Conservation (phyloP, 495 filamentous ascomycete genomes). For the Tuber magnatum region DNA sequence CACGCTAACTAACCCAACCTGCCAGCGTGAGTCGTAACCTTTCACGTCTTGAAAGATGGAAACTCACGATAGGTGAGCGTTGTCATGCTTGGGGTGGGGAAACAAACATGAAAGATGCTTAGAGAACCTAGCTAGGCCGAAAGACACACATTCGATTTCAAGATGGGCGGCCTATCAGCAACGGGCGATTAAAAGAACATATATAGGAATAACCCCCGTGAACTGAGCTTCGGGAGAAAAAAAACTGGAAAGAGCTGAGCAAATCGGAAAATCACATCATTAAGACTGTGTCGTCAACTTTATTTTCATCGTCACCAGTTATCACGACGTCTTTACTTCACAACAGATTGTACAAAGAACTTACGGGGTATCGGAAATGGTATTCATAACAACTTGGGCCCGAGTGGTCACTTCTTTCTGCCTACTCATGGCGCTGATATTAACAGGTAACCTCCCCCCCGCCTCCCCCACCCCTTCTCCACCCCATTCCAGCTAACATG, state of each 20-base stretch:
- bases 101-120: background rate
- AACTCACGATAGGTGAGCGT: background rate
- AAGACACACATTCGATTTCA: background rate
- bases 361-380: conserved; percentile 2
- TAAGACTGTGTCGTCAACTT: background rate
- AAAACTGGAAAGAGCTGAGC: background rate
- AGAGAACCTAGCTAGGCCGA: background rate
- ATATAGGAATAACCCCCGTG: background rate
- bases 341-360: background rate
- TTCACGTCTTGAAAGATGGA: background rate
- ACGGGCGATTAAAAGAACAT: background rate
- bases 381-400: background rate
- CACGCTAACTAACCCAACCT: background rate
- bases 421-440: conserved; percentile 21
- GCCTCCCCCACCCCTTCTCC: background rate
- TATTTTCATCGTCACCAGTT: background rate
- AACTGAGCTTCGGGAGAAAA: background rate
- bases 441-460: conserved; percentile 16
- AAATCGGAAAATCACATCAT: background rate
- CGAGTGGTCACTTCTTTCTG: conserved; percentile 22
- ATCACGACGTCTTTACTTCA: background rate
- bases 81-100: background rate
- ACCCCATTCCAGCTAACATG: conserved; percentile 2
- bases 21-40: background rate
- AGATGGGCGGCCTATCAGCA: background rate